Evolutionary conservation across 192 early-diverging fungal species (phyloP).

Genomic region (Thoreauomyces humboldtii): DNA sequence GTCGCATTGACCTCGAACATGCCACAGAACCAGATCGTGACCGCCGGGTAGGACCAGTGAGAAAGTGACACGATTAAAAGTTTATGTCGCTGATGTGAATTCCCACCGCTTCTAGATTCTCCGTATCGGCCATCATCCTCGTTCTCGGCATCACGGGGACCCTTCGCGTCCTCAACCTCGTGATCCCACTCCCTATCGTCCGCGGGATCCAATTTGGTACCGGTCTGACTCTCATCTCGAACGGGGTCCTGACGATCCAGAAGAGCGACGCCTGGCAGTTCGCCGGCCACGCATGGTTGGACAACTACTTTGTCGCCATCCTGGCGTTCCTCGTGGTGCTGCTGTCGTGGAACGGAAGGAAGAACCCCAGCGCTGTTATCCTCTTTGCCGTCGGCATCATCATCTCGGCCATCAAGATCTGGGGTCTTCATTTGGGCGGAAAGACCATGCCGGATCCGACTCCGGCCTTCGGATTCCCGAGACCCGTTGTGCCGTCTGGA

Average conservation of each 20-base stretch:
- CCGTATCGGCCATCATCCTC: constrained; percentile 64
- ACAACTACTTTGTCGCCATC: constrained; percentile 74
- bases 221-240: constrained; percentile 65
- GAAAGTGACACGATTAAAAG: too few species aligned
- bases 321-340: constrained; percentile 68
- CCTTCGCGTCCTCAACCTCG: constrained; percentile 63
- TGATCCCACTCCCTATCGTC: constrained; percentile 69
- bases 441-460: constrained; percentile 23
- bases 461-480: constrained; percentile 28
- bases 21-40: constrained; percentile 66
- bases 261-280: constrained; percentile 56
- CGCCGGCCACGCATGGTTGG: constrained; percentile 58
- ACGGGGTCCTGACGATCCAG: constrained; percentile 55
- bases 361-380: constrained; percentile 67
- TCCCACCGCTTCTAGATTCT: too few species aligned
- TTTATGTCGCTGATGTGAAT: too few species aligned
- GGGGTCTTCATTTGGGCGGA: neutral
- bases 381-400: constrained; percentile 69
- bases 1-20: constrained; percentile 73
- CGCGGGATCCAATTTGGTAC: constrained; percentile 81
- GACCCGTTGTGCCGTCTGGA: constrained; percentile 56
- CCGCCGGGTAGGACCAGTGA: too few species aligned
- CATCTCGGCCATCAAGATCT: constrained; percentile 40
- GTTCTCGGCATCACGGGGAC: constrained; percentile 68
- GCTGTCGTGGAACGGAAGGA: constrained; percentile 60